Evolutionary conservation across 257 asterid genomes (phyloP), one percentile per base, ranked within the genome.

Genomic region (Thymus mandschuricus): DNA sequence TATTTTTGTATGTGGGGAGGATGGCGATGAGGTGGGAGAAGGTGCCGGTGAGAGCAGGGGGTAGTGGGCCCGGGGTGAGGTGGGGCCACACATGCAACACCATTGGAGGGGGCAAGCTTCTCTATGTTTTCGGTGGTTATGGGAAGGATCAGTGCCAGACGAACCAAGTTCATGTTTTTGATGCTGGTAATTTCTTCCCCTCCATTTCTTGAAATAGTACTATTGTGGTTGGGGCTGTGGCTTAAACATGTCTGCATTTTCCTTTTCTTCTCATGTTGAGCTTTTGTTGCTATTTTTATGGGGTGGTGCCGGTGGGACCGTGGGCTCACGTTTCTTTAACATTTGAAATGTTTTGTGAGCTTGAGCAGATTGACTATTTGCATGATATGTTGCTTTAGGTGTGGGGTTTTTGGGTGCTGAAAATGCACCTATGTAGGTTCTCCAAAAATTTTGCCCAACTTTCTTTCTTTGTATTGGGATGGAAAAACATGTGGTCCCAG

Each of bases 61-160:
- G 79, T 60, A 82, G 80, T 73, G 97, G 97, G 64, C 97, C 98
- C 7, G 98, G 98, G 48, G 87, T 87, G 84, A 84, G 96, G 80
- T 95, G 99, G 99, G 98, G 99, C 55, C 99, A 95, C 87, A 89
- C 98, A 81, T 95, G 96, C 86, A 95, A 84, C 84, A 88, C 97
- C 86, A 81, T 95, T 73, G 78, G 73, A 68, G 97, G 89, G 21
- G 99, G 99, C 59, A 88, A 80, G 80, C 89, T 92, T 84, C 89
- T 95, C 70, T 95, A 92, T 72, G 87, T 92, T n/a, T 87, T 95
- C 76, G 99, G 98, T 21, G 99, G 99, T 40, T 95, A 89, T 85
- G 96, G 99, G 46, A 84, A 87, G 68, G 85, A 87, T 75, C 87
- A 90, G 75, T 79, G 90, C 78, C 99, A 92, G 84, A 89, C 98